Base-by-base conservation (phyloP, 2,329 filamentous ascomycete species). In the Cladophialophora exuberans region DNA sequence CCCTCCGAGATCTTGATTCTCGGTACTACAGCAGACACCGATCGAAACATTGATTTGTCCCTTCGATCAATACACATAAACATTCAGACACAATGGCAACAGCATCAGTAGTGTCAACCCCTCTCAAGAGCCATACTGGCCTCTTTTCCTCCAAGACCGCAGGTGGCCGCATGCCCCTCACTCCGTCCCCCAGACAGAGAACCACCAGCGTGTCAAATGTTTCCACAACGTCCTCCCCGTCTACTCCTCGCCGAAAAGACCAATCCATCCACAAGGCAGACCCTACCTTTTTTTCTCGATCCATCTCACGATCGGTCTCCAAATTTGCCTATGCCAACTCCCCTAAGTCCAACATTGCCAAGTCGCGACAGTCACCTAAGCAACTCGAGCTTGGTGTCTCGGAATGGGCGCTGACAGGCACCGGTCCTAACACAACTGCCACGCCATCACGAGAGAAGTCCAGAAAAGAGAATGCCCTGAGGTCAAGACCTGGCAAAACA, bases 321-420 rank as follows among this genome's bases (percentile, higher is more conserved):
- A 87, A 86, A 76, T 76, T 80, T 35, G 78, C 83, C 35, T 87
- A 89, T 72, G 87, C 89, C 46, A 89, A 94, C 70, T 97, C 93
- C 2, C 91, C 92, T 70, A 97, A 97, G 80, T 97, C 92, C 56
- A 97, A 97, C 80, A 97, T 97, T 72, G 89, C 88, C 63, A 84
- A 85, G 62, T 77, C 77, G 36, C 83, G 84, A 53, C 82, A 86
- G 55, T 92, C 90, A 38, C 92, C 93, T 17, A 88, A 89, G 67
- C 90, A 88, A 72, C 82, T 97, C 33, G 93, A 97, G 73, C 83
- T 96, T 35, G 91, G 90, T 63, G 86, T 96, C 28, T 97, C 92
- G 35, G 92, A 99, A 70, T 97, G 93, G 80, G 85, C 89, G 15
- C 80, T 99, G 66, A 90, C 89, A 48, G 91, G 92, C 61, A 96